phyloP scores from a whole-genome alignment of 1,139 yeast genomes.

The Pichia sp. region DNA sequence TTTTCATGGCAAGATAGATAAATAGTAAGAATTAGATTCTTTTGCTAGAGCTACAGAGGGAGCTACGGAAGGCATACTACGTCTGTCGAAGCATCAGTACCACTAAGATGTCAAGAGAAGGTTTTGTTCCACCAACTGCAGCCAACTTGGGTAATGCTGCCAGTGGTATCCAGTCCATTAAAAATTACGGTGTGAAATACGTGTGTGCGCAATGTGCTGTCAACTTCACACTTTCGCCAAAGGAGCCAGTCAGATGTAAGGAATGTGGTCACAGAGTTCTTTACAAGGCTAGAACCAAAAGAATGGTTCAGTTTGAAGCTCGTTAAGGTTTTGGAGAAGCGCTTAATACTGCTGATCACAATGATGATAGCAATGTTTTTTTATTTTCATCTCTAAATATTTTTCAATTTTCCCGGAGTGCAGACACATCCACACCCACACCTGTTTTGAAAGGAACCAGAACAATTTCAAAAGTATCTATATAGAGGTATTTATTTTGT shows the following conservation, averaged over 20 bases:
- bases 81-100: not conserved
- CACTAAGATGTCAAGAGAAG: constrained; percentile 57
- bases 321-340: too few relatives aligned
- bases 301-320: constrained; percentile 80
- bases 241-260: constrained; percentile 96
- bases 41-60: too few relatives aligned
- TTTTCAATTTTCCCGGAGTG: not conserved
- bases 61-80: too few relatives aligned
- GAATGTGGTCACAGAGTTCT: constrained; percentile 98
- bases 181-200: constrained; percentile 81
- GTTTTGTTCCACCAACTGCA: constrained; percentile 82
- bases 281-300: constrained; percentile 93
- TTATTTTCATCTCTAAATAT: not conserved
- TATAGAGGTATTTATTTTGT: not conserved
- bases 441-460: too few relatives aligned
- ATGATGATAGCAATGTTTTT: not conserved
- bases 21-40: not conserved
- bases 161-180: constrained; percentile 61
- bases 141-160: constrained; percentile 70
- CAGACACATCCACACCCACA: not conserved
- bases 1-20: not conserved
- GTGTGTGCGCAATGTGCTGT: constrained; percentile 97
- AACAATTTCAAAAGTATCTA: not conserved
- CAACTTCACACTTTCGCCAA: constrained; percentile 79
- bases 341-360: too few relatives aligned